Evolutionary conservation across 2,329 filamentous ascomycete species (phyloP).

Genomic region (Macrophomina phaseolina): DNA sequence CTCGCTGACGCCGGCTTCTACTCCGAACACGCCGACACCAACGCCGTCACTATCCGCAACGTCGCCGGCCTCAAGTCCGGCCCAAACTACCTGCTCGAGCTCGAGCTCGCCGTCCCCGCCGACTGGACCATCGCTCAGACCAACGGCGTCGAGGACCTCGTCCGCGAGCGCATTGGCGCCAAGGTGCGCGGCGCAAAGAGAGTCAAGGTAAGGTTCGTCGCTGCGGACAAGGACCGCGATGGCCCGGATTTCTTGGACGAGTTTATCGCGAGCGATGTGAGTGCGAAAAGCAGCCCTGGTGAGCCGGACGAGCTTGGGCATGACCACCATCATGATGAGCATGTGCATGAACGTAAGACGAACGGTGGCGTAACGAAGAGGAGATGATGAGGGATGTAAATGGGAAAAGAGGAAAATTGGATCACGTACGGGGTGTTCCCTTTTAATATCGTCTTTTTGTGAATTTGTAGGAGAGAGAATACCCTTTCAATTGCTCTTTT

Average conservation of each 20-base stretch:
- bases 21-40: neutral
- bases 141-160: constrained; percentile 71
- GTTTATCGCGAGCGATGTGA: constrained; percentile 48
- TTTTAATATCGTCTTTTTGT: no score
- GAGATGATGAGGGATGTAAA: constrained; percentile 3
- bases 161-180: constrained; percentile 74
- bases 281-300: constrained; percentile 39
- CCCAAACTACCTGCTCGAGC: constrained; percentile 92
- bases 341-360: constrained; percentile 32
- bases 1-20: constrained; percentile 28
- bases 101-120: constrained; percentile 81
- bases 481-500: neutral
- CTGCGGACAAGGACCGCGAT: constrained; percentile 53
- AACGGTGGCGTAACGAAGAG: constrained; percentile 30
- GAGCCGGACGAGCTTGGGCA: constrained; percentile 39
- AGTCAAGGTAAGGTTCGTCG: constrained; percentile 83
- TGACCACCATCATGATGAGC: constrained; percentile 33
- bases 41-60: constrained; percentile 67
- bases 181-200: constrained; percentile 84
- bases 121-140: constrained; percentile 77
- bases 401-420: no score
- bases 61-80: constrained; percentile 93
- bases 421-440: no score
- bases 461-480: neutral
- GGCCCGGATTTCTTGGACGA: constrained; percentile 72